These are phyloP conservation scores for Entophlyctis luteolus DNA, from an alignment of 192 early-diverging fungal genomes.

Conservation along the genomic window DNA sequence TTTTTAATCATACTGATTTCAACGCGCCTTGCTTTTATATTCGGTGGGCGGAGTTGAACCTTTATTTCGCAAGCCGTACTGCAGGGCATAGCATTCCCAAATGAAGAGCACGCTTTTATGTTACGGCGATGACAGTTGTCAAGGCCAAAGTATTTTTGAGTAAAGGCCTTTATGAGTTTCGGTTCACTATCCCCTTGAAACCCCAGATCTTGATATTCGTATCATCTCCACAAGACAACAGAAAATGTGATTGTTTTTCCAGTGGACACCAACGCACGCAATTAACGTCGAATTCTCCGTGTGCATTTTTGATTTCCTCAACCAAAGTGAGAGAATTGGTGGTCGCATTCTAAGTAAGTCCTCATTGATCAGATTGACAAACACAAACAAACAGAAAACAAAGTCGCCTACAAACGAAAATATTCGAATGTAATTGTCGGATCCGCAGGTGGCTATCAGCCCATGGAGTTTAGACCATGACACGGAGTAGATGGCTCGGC, in stretches of 20 bases:
- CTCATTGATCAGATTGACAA: not conserved
- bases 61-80: too few relatives aligned
- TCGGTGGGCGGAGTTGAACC: too few relatives aligned
- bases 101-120: too few relatives aligned
- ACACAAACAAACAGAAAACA: conserved; percentile 44
- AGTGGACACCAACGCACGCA: conserved; percentile 77
- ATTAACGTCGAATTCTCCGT: conserved; percentile 87
- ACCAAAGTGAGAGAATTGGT: not conserved
- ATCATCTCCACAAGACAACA: conserved; percentile 92
- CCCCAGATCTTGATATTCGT: conserved; percentile 80
- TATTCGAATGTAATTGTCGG: conserved; percentile 68
- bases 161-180: too few relatives aligned
- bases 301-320: conserved; percentile 45
- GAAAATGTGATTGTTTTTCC: conserved; percentile 54
- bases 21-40: too few relatives aligned
- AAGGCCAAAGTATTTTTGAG: too few relatives aligned
- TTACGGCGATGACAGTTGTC: too few relatives aligned
- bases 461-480: conserved; percentile 80
- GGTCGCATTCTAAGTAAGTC: not conserved
- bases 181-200: not conserved
- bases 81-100: too few relatives aligned
- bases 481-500: conserved; percentile 86
- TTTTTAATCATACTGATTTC: too few relatives aligned
- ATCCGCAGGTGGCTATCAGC: conserved; percentile 72
- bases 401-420: conserved; percentile 26